These are phyloP conservation scores for Melanomma pulvis-pyrius DNA, from an alignment of 495 filamentous ascomycete genomes.

Conservation along the genomic window DNA sequence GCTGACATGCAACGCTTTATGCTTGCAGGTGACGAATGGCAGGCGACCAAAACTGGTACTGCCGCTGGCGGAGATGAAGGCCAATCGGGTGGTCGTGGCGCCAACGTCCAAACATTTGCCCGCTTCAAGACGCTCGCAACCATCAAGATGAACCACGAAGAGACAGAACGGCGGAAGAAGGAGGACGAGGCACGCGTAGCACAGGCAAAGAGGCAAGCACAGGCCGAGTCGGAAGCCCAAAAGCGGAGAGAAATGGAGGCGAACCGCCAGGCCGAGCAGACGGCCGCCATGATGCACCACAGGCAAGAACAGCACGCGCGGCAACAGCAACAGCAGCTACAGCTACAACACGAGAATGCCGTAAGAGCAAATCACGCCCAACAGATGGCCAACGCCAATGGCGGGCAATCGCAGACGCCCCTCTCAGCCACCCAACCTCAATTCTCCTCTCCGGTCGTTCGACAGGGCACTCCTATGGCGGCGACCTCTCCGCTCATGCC, in stretches of 20 bases:
- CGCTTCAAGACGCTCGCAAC: slow-evolving; percentile 86
- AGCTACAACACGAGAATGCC: slow-evolving; percentile 41
- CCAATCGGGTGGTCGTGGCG: slow-evolving; percentile 55
- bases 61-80: slow-evolving; percentile 70
- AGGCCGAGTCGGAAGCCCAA: slow-evolving; percentile 31
- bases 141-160: slow-evolving; percentile 76
- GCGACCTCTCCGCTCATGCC: slow-evolving; percentile 73
- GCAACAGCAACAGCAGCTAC: slow-evolving; percentile 43
- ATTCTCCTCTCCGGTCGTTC: slow-evolving; percentile 76
- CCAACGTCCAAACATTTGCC: slow-evolving; percentile 86
- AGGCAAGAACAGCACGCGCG: slow-evolving; percentile 45
- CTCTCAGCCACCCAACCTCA: slow-evolving; percentile 59
- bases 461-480: slow-evolving; percentile 74
- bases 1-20: slow-evolving; percentile 88
- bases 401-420: slow-evolving; percentile 30
- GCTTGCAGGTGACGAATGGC: slow-evolving; percentile 88
- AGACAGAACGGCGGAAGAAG: slow-evolving; percentile 64
- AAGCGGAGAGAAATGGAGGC: slow-evolving; percentile 33
- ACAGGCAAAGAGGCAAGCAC: slow-evolving; percentile 56
- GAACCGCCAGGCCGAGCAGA: slow-evolving; percentile 19
- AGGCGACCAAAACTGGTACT: slow-evolving; percentile 61
- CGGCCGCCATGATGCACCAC: slow-evolving; percentile 32
- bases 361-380: slow-evolving; percentile 39
- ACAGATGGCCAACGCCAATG: slow-evolving; percentile 46
- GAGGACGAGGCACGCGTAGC: slow-evolving; percentile 60